Evolutionary conservation across 441 rosid genomes (phyloP).

Genomic region (Melastoma candidum): DNA sequence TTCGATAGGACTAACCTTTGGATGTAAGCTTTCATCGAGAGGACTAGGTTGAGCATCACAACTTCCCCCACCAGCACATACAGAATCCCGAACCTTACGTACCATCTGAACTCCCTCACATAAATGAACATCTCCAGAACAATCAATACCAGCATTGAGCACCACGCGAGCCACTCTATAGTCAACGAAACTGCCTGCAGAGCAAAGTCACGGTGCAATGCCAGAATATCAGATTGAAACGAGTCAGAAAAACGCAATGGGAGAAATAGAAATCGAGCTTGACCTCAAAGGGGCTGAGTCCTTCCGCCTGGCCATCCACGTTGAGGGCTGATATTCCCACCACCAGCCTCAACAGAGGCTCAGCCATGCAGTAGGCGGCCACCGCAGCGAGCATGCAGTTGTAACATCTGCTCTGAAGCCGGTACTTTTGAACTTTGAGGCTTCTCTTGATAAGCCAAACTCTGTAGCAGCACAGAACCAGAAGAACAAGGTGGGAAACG

Average conservation of each 20-base stretch:
- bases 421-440: conserved; percentile 51
- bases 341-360: conserved; percentile 78
- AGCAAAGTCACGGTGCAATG: background rate
- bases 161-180: conserved; percentile 13
- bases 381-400: conserved; percentile 51
- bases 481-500: conserved; percentile 54
- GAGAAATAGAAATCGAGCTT: background rate
- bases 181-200: conserved; percentile 9
- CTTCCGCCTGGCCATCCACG: conserved; percentile 48
- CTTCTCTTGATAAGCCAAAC: conserved; percentile 67
- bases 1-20: conserved; percentile 37
- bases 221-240: background rate
- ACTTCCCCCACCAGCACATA: conserved; percentile 17
- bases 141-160: conserved; percentile 12
- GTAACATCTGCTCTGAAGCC: conserved; percentile 67
- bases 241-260: background rate
- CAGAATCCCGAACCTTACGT: conserved; percentile 12
- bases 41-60: conserved; percentile 14
- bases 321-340: conserved; percentile 75
- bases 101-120: conserved; percentile 14
- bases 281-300: conserved; percentile 92
- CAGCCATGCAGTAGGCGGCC: conserved; percentile 64
- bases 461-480: conserved; percentile 61
- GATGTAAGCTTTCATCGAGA: conserved; percentile 46
- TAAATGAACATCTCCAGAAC: conserved; percentile 7